Evolutionary conservation across 78 protist species (phyloP), one percentile per base, ranked within the genome.

Genomic region (Monocercomonoides exilis): DNA sequence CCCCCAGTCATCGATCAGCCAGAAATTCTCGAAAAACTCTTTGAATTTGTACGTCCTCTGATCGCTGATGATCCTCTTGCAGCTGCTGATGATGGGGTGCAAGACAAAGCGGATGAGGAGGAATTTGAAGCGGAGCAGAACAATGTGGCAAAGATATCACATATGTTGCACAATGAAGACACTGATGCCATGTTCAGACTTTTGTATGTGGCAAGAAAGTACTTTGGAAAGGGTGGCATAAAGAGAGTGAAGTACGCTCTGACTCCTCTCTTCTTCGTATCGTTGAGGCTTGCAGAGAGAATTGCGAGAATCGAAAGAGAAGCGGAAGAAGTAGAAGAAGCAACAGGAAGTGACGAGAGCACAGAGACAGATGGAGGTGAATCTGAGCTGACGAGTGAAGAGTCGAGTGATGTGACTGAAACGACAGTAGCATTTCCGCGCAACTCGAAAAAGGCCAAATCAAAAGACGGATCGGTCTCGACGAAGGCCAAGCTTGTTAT

Each of bases 91-190:
- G n/a, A n/a, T n/a, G n/a, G n/a, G n/a, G n/a, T n/a, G n/a, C n/a
- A n/a, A n/a, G n/a, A n/a, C n/a, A n/a, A n/a, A n/a, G n/a, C n/a
- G n/a, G 88, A 84, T 44, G 94, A 85, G 36, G 94, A 90, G 77
- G 94, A 92, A 79, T 91, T 95, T 45, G 90, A n/a, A 11, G 97
- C 82, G 29, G 97, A 95, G 64, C 96, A 94, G 87, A 80, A 34
- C 43, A 85, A 91, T 29, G 93, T 94, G 34, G 92, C 95, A 32
- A 38, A 88, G 6, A 63, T 91, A 32, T 43, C 96, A 32, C 95
- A 92, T 90, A 44, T 92, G 63, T 45, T 96, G 54, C 64, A 80
- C 4, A 79, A 79, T 6, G 82, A 79, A 4, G 6, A 21, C 82
- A 33, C 82, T 21, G 82, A 79, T 21, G 5, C 21, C 45, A 79